Conservation (phyloP, 352 stramenopile genomes). For the Pythium graminicola region DNA sequence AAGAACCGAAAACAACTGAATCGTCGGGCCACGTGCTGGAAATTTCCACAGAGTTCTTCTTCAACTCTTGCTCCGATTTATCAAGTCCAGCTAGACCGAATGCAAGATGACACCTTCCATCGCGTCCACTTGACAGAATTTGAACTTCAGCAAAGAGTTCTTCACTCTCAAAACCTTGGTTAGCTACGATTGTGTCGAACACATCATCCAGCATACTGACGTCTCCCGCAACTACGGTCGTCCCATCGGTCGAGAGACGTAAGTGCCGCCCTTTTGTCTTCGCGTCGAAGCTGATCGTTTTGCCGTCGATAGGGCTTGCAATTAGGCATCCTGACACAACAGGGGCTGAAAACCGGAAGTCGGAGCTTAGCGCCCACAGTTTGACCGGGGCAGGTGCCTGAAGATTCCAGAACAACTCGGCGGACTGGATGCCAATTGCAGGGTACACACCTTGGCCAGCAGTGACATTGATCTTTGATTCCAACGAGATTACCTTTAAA, state of each 20-base stretch:
- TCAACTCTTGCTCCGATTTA: constrained; percentile 24
- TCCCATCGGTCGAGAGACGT: constrained; percentile 41
- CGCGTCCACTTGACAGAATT: constrained; percentile 41
- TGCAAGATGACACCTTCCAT: constrained; percentile 35
- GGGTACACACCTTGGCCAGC: constrained; percentile 35
- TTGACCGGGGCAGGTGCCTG: constrained; percentile 46
- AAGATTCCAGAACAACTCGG: constrained; percentile 66
- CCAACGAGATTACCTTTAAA: constrained; percentile 30
- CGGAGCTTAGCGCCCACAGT: constrained; percentile 42
- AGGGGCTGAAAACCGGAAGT: constrained; percentile 48
- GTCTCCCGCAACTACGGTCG: constrained; percentile 50
- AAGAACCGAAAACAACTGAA: constrained; percentile 27
- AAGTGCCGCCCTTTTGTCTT: constrained; percentile 50
- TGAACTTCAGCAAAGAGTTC: constrained; percentile 57
- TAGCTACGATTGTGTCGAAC: constrained; percentile 54
- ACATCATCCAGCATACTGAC: constrained; percentile 33
- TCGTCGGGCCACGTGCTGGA: constrained; percentile 36
- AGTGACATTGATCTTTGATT: constrained; percentile 9
- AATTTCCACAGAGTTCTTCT: constrained; percentile 26
- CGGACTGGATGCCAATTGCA: constrained; percentile 47
- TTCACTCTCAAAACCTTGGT: constrained; percentile 42
- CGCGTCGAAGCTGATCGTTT: constrained; percentile 52
- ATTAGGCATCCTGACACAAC: constrained; percentile 65
- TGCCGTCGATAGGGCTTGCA: constrained; percentile 48
- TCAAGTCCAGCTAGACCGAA: constrained; percentile 51